phyloP scores from a whole-genome alignment of 441 rosid genomes.

The Dalechampia spathulata region DNA sequence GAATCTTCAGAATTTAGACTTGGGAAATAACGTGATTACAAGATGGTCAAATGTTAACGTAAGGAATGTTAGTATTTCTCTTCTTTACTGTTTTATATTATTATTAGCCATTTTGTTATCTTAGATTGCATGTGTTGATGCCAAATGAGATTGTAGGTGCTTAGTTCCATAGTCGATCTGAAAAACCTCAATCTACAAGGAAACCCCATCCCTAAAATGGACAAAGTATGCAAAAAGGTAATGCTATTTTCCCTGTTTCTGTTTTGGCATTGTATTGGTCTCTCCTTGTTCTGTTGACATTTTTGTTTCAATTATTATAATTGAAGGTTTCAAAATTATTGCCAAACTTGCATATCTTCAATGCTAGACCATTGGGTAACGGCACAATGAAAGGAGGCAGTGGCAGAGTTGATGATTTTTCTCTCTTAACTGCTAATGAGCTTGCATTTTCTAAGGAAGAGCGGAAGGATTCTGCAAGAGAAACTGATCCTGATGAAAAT shows the following conservation, averaged over 20 bases:
- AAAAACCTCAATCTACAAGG: conserved; percentile 75
- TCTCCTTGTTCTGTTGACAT: conserved; percentile 1
- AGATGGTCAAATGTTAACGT: conserved; percentile 76
- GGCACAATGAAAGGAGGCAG: conserved; percentile 22
- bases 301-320: conserved; percentile 3
- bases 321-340: conserved; percentile 52
- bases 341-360: conserved; percentile 60
- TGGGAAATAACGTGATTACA: conserved; percentile 72
- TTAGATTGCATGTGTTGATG: not conserved
- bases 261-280: not conserved
- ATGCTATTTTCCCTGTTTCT: not conserved
- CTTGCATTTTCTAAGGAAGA: conserved; percentile 15
- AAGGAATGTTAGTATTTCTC: not conserved
- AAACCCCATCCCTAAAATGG: conserved; percentile 64
- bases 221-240: conserved; percentile 66
- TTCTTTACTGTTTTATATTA: too few species aligned
- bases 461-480: conserved; percentile 15
- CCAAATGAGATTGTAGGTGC: conserved; percentile 36
- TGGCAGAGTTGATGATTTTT: conserved; percentile 20
- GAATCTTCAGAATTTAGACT: conserved; percentile 68
- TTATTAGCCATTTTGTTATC: not conserved
- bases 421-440: conserved; percentile 15
- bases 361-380: conserved; percentile 52
- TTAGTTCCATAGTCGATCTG: conserved; percentile 46
- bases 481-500: conserved; percentile 12